Evolutionary conservation across 345 rosid genomes (phyloP), one percentile per base, ranked within the genome.

Genomic region (Crucihimalaya himalaica): DNA sequence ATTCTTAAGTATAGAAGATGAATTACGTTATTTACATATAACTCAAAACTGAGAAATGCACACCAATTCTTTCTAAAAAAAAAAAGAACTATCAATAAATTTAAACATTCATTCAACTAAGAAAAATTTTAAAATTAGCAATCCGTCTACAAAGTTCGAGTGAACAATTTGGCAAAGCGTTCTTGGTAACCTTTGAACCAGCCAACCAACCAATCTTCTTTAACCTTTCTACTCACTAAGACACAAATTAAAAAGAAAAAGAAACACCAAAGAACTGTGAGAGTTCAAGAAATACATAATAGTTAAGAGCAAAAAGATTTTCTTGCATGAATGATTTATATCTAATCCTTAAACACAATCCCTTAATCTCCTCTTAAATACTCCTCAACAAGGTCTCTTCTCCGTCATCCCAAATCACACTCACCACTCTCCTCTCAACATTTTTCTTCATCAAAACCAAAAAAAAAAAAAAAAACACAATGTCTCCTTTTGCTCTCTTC

Each of bases 321-420:
- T 75, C 79, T 75, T 75, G 79, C 79, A 68, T 75, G 79, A 75
- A 21, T 60, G 62, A 40, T 67, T 67, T 67, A 51, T 59, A 67
- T 74, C 54, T 57, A 51, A 60, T 51, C 40, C 18, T 21, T 21
- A 51, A 1, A 31, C 68, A 59, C 10, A 28, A 29, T 16, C 48
- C 46, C 19, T 13, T 59, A 34, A 69, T 18, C 51, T 10, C 43
- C 5, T 45, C 20, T 55, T 62, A 76, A 63, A 63, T 66, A 63
- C 68, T 11, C 21, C n/a, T 31, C 73, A 50, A 15, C 37, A 59
- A 15, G 18, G 13, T 67, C 62, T 60, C 62, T 67, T 67, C 55
- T 58, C 42, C 40, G 25, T 56, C 66, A 57, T 56, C 60, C n/a
- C 47, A 63, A 40, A 29, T 15, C 28, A 19, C 51, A 29, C 39